Conservation (phyloP, 495 filamentous ascomycete genomes). For the Penicillium nucicola region DNA sequence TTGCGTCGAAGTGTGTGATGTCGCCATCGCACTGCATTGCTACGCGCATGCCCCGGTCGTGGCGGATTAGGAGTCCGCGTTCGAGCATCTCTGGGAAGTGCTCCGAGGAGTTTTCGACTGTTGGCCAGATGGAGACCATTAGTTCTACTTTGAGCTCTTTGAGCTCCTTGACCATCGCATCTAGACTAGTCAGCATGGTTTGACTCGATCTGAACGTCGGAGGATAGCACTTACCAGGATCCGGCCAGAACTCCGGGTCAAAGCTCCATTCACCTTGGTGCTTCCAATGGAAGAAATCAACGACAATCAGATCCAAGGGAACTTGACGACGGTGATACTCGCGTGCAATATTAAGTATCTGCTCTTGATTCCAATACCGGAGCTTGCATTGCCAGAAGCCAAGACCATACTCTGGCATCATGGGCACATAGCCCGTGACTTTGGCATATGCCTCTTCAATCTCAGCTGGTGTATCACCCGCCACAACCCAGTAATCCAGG, state of each 20-base stretch:
- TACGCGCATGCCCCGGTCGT: conserved; percentile 49
- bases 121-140: conserved; percentile 62
- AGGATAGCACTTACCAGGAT: conserved; percentile 37
- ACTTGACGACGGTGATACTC: conserved; percentile 49
- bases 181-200: conserved; percentile 11
- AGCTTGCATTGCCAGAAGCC: conserved; percentile 64
- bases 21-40: conserved; percentile 53
- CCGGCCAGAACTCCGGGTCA: conserved; percentile 55
- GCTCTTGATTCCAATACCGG: conserved; percentile 57
- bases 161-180: conserved; percentile 55
- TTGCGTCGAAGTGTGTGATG: conserved; percentile 54
- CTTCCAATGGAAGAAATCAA: conserved; percentile 61
- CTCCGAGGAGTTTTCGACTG: conserved; percentile 48
- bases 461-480: conserved; percentile 48
- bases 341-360: conserved; percentile 50
- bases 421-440: conserved; percentile 51
- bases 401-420: conserved; percentile 62
- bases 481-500: conserved; percentile 59
- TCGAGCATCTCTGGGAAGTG: conserved; percentile 56
- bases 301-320: conserved; percentile 55
- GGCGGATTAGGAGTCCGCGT: conserved; percentile 48
- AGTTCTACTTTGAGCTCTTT: conserved; percentile 49
- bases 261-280: conserved; percentile 59
- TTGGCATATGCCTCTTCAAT: conserved; percentile 50
- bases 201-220: not conserved